These are phyloP conservation scores for Coccomyxa subellipsoidea DNA, from an alignment of 163 green algal genomes.

Conservation along the genomic window DNA sequence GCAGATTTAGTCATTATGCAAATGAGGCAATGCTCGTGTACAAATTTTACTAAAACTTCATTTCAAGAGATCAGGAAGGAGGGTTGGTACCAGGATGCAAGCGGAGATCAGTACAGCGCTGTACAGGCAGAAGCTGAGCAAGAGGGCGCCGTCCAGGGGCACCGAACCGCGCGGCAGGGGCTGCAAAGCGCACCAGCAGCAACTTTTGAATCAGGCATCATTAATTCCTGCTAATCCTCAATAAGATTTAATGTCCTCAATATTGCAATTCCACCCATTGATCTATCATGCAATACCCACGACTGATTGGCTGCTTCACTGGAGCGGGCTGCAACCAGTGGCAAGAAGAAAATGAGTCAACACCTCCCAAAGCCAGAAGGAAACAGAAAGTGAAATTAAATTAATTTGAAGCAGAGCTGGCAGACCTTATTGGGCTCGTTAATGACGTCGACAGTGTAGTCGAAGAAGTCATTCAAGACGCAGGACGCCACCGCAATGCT, in stretches of 20 bases:
- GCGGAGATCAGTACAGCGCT: conserved; percentile 50
- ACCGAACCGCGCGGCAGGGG: conserved; percentile 40
- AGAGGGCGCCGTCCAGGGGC: conserved; percentile 46
- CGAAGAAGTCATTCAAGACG: conserved; percentile 76
- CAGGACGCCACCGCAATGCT: conserved; percentile 49
- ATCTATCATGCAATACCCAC: not conserved
- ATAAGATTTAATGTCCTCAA: not conserved
- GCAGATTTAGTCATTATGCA: too few species aligned
- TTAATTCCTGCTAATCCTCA: not conserved
- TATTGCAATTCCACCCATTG: too few species aligned
- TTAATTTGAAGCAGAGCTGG: not conserved
- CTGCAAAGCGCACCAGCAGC: conserved; percentile 13
- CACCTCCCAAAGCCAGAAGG: too few species aligned
- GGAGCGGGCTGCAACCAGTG: too few species aligned
- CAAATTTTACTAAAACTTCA: too few species aligned
- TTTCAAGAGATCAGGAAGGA: not conserved
- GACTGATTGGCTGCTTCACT: not conserved
- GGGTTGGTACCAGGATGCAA: conserved; percentile 38
- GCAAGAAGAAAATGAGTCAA: too few species aligned
- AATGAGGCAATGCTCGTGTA: too few species aligned
- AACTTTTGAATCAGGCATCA: too few species aligned
- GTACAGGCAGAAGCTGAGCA: conserved; percentile 46
- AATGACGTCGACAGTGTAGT: conserved; percentile 49
- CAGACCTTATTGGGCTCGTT: conserved; percentile 58
- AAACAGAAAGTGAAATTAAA: too few species aligned